Base-by-base conservation (phyloP, 1,139 yeast genomes). In the Lodderomyces elongisporus region DNA sequence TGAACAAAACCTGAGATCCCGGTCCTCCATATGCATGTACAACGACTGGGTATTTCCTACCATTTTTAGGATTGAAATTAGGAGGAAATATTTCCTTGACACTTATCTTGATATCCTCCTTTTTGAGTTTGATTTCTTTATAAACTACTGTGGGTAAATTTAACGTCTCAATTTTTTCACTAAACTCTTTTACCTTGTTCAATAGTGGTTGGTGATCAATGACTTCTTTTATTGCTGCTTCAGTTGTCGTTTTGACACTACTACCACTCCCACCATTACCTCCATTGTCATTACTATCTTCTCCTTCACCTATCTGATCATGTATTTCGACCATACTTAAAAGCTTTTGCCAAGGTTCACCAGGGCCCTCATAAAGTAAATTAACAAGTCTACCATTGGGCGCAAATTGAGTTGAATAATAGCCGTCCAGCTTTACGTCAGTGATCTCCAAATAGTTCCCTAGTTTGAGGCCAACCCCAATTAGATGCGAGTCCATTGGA, bases 1-100 rank as follows among this genome's bases (percentile, higher is more conserved):
- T 72, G 29, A 62, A 70, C 4, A 82, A 82, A 21, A 75, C 71
- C 51, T 83, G 91, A 1, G 95, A 82, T 0, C 95, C 96, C 0
- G 99, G 99, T 0, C 97, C 98, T 3, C 95, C 97, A 54, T 91
- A 91, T 4, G 80, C 85, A 45, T 78, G 79, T 17, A 89, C 95
- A 37, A 91, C 58, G 3, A 91, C 55, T 0, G 97, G 96, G 52
- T 89, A 80, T 50, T 80, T 76, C 37, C 59, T 62, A 7, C 10
- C 10, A 13, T 24, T 24, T 3, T 51, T 46, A 3, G 77, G 67
- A 44, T 81, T 66, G 50, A 88, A 84, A 39, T 70, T 65, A 1
- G 78, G 74, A 1, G 98, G 98, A 25, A 77, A 63, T 4, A 83
- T 79, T 53, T 89, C 96, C 31, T 82, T 60, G 35, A 80, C 75